Evolutionary conservation across 1,284 basidiomycete species (phyloP), one percentile per base, ranked within the genome.

Genomic region (Rhizoctonia solani): DNA sequence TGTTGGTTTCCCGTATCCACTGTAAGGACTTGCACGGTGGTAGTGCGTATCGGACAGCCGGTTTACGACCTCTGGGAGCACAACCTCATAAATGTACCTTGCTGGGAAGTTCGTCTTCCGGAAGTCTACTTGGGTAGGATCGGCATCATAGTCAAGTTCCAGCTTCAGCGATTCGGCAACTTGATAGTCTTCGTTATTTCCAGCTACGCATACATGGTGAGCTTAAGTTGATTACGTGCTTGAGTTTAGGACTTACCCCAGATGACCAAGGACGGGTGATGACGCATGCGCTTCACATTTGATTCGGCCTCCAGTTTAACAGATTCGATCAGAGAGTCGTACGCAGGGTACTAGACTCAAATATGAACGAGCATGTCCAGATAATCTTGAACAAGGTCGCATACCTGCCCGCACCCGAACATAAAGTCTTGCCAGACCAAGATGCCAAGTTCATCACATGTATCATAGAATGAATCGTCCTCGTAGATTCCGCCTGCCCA

Each of bases 121-220:
- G 79, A 87, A 94, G 75, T 95, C 89, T 3, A 89, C 88, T 11
- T 81, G 74, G 23, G 23, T 59, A 3, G 69, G 70, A 27, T 67
- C 66, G 75, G 93, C 87, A 73, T 94, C 91, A 77, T 95, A 94
- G 76, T 96, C 88, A 67, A 95, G 81, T 21, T 89, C 85, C 34
- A 95, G 85, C 1, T 86, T 82, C 70, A 83, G 75, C 0, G 84
- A 83, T 78, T 96, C 93, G 5, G 93, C 93, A 54, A 93, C 73
- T 75, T 89, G 88, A 73, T 92, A 92, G 76, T 92, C 90, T 80
- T 95, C 93, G 74, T 95, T 95, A 77, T 95, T 95, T 49, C 93
- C 93, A 37, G 92, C 92, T 87, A 69, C 34, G 27, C 27, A 61
- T 54, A 53, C 37, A 23, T 11, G 47, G n/a, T 19, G 4, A 30